These are phyloP conservation scores for Breynia disticha DNA, from an alignment of 441 rosid species.

Conservation along the genomic window DNA sequence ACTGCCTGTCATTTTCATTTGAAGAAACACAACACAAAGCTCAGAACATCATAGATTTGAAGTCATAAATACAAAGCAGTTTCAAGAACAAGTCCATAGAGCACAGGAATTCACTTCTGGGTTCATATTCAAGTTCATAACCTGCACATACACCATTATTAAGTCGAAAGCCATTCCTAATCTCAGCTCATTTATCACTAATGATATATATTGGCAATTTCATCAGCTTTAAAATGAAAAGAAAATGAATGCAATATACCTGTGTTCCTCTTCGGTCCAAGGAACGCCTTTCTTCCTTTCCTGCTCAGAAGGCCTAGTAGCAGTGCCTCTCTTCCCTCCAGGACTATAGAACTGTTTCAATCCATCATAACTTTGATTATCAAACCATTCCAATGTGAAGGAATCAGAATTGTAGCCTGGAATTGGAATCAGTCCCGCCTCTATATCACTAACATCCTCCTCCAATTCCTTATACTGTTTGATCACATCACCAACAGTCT, in stretches of 20 bases:
- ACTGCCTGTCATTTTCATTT: conserved; percentile 42
- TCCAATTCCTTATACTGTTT: conserved; percentile 79
- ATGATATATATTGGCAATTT: too few species aligned
- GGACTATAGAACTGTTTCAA: conserved; percentile 59
- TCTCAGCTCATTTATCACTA: too few species aligned
- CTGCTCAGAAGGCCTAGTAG: conserved; percentile 46
- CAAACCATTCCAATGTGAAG: conserved; percentile 30
- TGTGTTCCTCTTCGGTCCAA: conserved; percentile 97
- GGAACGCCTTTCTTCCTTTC: conserved; percentile 97
- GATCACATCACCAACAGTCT: conserved; percentile 76
- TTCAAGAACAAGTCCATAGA: background rate
- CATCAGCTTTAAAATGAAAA: background rate
- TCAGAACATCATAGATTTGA: conserved; percentile 2
- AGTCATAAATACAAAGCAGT: background rate
- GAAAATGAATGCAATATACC: conserved; percentile 24
- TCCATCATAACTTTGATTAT: conserved; percentile 34
- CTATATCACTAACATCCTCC: conserved; percentile 84
- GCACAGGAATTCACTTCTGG: background rate
- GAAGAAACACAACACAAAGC: conserved; percentile 7
- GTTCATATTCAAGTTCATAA: too few species aligned
- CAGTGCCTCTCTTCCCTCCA: too few species aligned
- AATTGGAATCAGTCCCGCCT: conserved; percentile 75
- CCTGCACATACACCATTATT: background rate
- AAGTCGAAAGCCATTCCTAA: background rate
- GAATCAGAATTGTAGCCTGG: conserved; percentile 70